phyloP scores from a whole-genome alignment of 257 asterid genomes.

The Eucommia ulmoides region DNA sequence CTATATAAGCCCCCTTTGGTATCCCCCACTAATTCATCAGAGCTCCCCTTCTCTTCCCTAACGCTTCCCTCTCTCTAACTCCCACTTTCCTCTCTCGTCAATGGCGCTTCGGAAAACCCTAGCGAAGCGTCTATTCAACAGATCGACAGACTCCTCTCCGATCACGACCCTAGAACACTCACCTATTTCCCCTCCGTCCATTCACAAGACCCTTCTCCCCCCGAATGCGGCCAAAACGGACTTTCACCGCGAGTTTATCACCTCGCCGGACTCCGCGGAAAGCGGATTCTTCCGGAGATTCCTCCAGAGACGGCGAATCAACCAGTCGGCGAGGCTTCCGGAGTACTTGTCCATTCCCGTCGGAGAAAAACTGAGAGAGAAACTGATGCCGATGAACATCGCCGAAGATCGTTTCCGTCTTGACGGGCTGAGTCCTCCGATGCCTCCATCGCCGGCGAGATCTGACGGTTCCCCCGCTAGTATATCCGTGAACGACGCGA shows the following conservation, averaged over 20 bases:
- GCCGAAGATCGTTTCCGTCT: slow-evolving; percentile 6
- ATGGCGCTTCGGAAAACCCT: slow-evolving; percentile 54
- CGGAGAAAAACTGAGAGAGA: slow-evolving; percentile 10
- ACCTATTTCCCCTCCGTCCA: slow-evolving; percentile 19
- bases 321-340: slow-evolving; percentile 37
- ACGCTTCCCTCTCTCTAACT: slow-evolving; percentile 1
- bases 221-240: slow-evolving; percentile 7
- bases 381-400: slow-evolving; percentile 4
- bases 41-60: slow-evolving; percentile 7
- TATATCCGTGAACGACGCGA: slow-evolving; percentile 6
- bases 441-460: background rate
- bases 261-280: slow-evolving; percentile 15
- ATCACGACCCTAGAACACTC: slow-evolving; percentile 10
- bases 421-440: slow-evolving; percentile 8
- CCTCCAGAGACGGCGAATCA: slow-evolving; percentile 41
- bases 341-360: slow-evolving; percentile 19
- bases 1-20: slow-evolving; percentile 24
- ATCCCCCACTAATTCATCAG: slow-evolving; percentile 19
- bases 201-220: slow-evolving; percentile 20
- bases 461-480: background rate
- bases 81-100: background rate
- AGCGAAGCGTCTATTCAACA: slow-evolving; percentile 15
- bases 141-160: background rate
- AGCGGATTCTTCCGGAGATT: slow-evolving; percentile 29
- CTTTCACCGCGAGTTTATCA: slow-evolving; percentile 20